These are phyloP conservation scores for Saccharomycopsis phalli DNA, from an alignment of 1,139 yeast genomes.

Conservation along the genomic window DNA sequence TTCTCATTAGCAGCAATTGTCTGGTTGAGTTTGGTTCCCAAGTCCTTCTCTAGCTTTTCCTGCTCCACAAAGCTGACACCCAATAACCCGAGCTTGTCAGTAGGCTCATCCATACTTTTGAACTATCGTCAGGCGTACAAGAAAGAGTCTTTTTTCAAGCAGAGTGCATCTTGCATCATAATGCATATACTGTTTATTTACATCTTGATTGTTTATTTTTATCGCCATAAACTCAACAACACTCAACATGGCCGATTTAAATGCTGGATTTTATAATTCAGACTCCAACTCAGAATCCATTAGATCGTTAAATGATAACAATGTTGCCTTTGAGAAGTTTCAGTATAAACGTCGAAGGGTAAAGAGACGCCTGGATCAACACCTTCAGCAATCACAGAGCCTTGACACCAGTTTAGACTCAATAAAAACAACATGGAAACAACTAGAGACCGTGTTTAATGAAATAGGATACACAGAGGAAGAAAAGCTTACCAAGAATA, in stretches of 20 bases:
- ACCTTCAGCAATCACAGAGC: neutral
- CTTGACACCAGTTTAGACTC: neutral
- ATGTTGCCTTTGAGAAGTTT: neutral
- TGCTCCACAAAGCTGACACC: conserved; percentile 16
- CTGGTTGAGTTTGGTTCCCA: conserved; percentile 14
- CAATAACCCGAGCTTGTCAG: conserved; percentile 4
- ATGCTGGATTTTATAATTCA: conserved; percentile 4
- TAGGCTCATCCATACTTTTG: too few species aligned
- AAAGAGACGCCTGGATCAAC: neutral
- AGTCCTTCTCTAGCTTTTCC: conserved; percentile 17
- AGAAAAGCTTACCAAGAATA: conserved; percentile 5
- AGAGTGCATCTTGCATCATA: neutral
- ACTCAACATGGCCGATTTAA: neutral
- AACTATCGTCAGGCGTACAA: too few species aligned
- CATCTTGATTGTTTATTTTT: neutral
- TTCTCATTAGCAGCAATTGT: conserved; percentile 38
- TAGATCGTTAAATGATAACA: conserved; percentile 1
- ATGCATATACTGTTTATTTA: neutral
- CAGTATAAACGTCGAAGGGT: neutral
- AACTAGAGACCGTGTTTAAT: conserved; percentile 4
- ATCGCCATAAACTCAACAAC: neutral
- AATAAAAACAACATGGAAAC: conserved; percentile 5
- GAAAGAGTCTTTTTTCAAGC: too few species aligned
- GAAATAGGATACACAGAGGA: conserved; percentile 14
- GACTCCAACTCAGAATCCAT: conserved; percentile 6